Evolutionary conservation across 805 yeast species (phyloP).

Genomic region (Tetrapisispora phaffii): DNA sequence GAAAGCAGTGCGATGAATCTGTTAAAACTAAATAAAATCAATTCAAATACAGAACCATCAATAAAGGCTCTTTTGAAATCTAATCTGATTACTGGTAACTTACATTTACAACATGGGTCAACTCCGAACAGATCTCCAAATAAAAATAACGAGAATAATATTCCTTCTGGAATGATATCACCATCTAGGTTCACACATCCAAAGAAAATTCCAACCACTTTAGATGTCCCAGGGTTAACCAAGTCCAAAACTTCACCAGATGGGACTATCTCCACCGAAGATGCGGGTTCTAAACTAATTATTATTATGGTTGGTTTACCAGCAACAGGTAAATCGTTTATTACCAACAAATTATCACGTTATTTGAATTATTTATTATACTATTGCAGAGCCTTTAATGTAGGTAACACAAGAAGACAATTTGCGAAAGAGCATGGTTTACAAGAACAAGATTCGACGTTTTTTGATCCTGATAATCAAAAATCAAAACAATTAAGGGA

Average conservation of each 20-base stretch:
- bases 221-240: slow-evolving; percentile 89
- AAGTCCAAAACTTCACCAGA: slow-evolving; percentile 71
- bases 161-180: slow-evolving; percentile 7
- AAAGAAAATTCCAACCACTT: slow-evolving; percentile 61
- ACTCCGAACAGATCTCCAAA: not conserved
- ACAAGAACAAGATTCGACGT: slow-evolving; percentile 63
- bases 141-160: not conserved
- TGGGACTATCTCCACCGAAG: slow-evolving; percentile 51
- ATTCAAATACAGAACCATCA: slow-evolving; percentile 2
- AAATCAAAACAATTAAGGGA: slow-evolving; percentile 62
- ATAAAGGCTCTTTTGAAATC: not conserved
- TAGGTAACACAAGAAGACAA: slow-evolving; percentile 85
- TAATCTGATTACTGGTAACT: not conserved
- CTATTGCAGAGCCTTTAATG: slow-evolving; percentile 83
- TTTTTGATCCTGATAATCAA: slow-evolving; percentile 73
- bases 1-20: slow-evolving; percentile 16
- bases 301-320: slow-evolving; percentile 96
- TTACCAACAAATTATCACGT: slow-evolving; percentile 82
- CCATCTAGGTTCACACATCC: slow-evolving; percentile 26
- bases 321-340: slow-evolving; percentile 89
- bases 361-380: slow-evolving; percentile 92
- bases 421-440: slow-evolving; percentile 36
- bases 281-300: slow-evolving; percentile 74
- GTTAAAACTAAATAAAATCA: not conserved
- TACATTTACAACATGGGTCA: not conserved